These are phyloP conservation scores for Amanita exitialis DNA, from an alignment of 768 basidiomycete species.

Conservation along the genomic window DNA sequence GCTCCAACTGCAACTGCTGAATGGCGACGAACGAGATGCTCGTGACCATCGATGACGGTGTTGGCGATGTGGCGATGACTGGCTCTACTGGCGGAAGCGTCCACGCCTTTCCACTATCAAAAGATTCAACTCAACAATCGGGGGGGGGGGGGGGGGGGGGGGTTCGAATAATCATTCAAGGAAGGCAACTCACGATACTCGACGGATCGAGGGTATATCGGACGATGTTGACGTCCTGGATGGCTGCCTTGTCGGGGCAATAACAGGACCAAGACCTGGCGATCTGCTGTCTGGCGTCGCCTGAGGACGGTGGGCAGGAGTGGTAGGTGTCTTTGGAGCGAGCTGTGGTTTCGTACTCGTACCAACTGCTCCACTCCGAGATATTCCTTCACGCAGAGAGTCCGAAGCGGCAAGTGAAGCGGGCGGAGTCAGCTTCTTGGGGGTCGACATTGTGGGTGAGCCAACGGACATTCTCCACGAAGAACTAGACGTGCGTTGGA, in stretches of 20 bases:
- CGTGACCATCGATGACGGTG: slow-evolving; percentile 12
- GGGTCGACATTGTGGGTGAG: background rate
- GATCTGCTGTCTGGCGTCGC: slow-evolving; percentile 11
- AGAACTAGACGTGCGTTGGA: background rate
- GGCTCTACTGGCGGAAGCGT: slow-evolving; percentile 43
- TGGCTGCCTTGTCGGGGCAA: slow-evolving; percentile 46
- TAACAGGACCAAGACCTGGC: slow-evolving; percentile 47
- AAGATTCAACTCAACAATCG: background rate
- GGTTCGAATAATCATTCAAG: background rate
- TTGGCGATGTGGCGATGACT: slow-evolving; percentile 17
- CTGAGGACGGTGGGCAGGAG: background rate
- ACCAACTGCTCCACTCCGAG: background rate
- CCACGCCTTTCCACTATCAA: slow-evolving; percentile 55
- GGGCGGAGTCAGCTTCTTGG: background rate
- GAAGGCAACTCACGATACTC: slow-evolving; percentile 36
- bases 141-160: too few relatives aligned
- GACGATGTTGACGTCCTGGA: slow-evolving; percentile 8
- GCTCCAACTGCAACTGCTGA: slow-evolving; percentile 65
- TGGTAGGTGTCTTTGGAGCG: background rate
- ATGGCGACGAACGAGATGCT: slow-evolving; percentile 74
- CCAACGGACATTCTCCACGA: background rate
- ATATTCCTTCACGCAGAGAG: background rate
- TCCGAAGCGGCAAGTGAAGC: background rate
- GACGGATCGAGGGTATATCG: slow-evolving; percentile 23
- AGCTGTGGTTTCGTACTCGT: background rate